A percentile compares a stretch with the other conserved stretches of the same genome.
phyloP scores from a whole-genome alignment of 2,329 filamentous ascomycete species.

The Colletotrichum salicis region DNA sequence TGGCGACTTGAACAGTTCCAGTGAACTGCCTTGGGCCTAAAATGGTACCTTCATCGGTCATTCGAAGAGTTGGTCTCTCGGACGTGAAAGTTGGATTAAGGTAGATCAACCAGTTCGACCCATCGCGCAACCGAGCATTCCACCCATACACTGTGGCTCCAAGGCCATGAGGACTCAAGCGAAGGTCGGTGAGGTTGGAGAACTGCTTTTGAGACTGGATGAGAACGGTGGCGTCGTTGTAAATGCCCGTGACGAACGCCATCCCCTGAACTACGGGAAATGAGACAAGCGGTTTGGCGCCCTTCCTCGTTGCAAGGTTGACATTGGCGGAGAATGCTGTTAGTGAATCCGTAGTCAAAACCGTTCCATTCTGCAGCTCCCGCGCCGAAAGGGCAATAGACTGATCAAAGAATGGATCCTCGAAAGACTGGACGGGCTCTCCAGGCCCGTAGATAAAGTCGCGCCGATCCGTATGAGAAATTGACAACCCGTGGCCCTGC shows the following conservation, averaged over 20 bases:
- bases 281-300: conserved; percentile 64
- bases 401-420: conserved; percentile 58
- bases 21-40: conserved; percentile 57
- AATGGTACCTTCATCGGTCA: background rate
- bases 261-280: conserved; percentile 84
- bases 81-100: conserved; percentile 63
- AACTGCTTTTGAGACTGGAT: conserved; percentile 77
- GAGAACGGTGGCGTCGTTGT: conserved; percentile 70
- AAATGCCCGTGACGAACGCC: conserved; percentile 79
- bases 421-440: conserved; percentile 69
- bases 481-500: conserved; percentile 69
- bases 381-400: conserved; percentile 77
- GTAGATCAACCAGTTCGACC: conserved; percentile 43
- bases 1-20: conserved; percentile 83
- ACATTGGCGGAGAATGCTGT: conserved; percentile 68
- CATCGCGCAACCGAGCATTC: conserved; percentile 40
- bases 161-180: conserved; percentile 4
- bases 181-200: conserved; percentile 61
- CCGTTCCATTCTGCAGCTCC: conserved; percentile 69
- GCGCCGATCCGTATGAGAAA: conserved; percentile 72
- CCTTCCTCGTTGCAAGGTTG: conserved; percentile 61
- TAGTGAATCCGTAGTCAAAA: conserved; percentile 56
- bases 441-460: conserved; percentile 70
- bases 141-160: conserved; percentile 66
- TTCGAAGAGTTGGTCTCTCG: conserved; percentile 49